Evolutionary conservation across 2,329 filamentous ascomycete genomes (phyloP).

Genomic region (Stemphylium beticola): DNA sequence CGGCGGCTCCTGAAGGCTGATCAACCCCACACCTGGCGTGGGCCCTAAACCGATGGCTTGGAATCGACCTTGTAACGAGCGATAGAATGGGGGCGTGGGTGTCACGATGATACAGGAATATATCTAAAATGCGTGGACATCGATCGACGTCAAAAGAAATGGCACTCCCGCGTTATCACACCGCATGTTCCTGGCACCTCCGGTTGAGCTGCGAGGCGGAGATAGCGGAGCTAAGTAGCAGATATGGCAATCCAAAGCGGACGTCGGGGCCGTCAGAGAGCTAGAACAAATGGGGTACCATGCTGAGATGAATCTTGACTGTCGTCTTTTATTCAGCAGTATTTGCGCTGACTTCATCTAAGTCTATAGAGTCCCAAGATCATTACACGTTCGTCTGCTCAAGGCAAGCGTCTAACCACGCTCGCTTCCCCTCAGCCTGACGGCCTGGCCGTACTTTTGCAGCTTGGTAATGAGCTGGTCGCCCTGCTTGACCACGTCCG

Average conservation of each 20-base stretch:
- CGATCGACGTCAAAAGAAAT: constrained; percentile 7
- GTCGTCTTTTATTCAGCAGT: constrained; percentile 21
- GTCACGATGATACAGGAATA: neutral
- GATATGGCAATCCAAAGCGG: constrained; percentile 16
- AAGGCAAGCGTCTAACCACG: constrained; percentile 64
- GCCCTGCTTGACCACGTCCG: constrained; percentile 95
- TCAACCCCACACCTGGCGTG: constrained; percentile 30
- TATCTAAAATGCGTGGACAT: constrained; percentile 13
- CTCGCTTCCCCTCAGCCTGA: constrained; percentile 92
- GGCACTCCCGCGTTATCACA: constrained; percentile 11
- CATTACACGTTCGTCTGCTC: constrained; percentile 25
- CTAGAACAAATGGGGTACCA: neutral
- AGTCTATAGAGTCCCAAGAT: constrained; percentile 29
- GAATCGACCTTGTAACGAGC: constrained; percentile 6
- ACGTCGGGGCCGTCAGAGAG: neutral
- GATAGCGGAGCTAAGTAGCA: constrained; percentile 17
- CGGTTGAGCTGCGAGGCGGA: constrained; percentile 11
- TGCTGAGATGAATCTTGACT: constrained; percentile 4
- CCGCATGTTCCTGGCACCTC: constrained; percentile 15
- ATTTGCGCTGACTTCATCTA: constrained; percentile 24
- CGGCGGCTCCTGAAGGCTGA: constrained; percentile 22
- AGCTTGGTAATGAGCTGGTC: constrained; percentile 98
- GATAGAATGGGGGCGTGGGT: constrained; percentile 13
- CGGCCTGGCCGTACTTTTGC: constrained; percentile 98
- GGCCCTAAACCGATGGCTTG: constrained; percentile 19